Evolutionary conservation across 148 eudicot genomes (phyloP), one percentile per base, ranked within the genome.

Genomic region (Chenopodium berlandieri): DNA sequence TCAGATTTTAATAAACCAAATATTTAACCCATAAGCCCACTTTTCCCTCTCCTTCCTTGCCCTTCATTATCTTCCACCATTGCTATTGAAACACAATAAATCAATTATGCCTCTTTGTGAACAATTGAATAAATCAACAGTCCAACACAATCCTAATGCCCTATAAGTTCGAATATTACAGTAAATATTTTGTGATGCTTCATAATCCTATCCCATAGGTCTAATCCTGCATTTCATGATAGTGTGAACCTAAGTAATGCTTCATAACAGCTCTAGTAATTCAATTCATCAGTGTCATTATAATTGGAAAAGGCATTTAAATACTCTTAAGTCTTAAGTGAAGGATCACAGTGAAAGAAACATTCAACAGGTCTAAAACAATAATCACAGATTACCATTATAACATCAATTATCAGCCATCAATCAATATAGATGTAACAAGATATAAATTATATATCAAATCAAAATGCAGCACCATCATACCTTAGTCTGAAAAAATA

Each of bases 401-500:
- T 4, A 58, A 58, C 63, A 62, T 2, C 71, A 65, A 17, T 32
- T 63, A 20, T 14, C 44, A 65, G 19, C 27, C 17, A 56, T 17
- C 16, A 67, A 6, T 68, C 31, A 13, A 32, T 12, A 63, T 4
- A 40, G 22, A 37, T 1, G 46, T 40, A 30, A 16, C 40, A 17
- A 78, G 22, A 73, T 2, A 74, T 2, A 20, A 19, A 73, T 78
- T n/a, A 13, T n/a, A 31, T 73, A 25, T 50, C 25, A 19, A 20
- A 32, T 48, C 68, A 62, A 12, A 37, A 32, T n/a, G 32, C 13
- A 64, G 13, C 64, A 75, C 25, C 23, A 47, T 67, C 83, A 76
- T 89, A 95, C 98, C 99, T 92, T 71, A 89, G 78, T 84, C 84
- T 82, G 81, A 96, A 96, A 85, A 96, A 94, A 82, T 84, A 84